Percentiles rank a stretch among this genome's conserved stretches.
Conservation (phyloP, 2,329 filamentous ascomycete species). For the Paraconiothyrium sp. region DNA sequence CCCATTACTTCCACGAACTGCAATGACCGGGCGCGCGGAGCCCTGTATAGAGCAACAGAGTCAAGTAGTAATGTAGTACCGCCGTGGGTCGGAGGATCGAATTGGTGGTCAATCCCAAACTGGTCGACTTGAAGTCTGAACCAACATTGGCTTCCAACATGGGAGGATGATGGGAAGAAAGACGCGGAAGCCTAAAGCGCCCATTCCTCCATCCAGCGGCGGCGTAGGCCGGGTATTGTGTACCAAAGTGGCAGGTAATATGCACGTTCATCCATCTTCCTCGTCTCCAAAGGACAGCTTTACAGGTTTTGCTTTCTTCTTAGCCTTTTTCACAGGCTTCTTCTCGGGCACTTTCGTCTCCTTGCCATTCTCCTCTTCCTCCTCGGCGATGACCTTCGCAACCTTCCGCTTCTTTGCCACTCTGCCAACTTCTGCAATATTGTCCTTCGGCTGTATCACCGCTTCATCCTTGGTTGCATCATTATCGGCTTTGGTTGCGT, state of each 20-base stretch:
- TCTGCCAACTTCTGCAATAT: slow-evolving; percentile 45
- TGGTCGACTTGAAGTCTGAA: neutral
- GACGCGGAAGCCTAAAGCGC: neutral
- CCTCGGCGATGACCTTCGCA: slow-evolving; percentile 46
- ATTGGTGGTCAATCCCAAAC: no score
- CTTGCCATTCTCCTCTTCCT: slow-evolving; percentile 31
- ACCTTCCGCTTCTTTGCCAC: slow-evolving; percentile 50
- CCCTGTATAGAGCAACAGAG: no score
- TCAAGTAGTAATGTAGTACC: no score
- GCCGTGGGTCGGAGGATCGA: no score
- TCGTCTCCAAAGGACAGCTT: slow-evolving; percentile 51
- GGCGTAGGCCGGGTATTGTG: neutral
- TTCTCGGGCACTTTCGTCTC: slow-evolving; percentile 19
- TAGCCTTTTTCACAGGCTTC: slow-evolving; percentile 42
- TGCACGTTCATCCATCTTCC: slow-evolving; percentile 33
- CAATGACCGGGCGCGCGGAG: no score
- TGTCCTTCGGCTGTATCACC: slow-evolving; percentile 35
- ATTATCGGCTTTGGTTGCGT: slow-evolving; percentile 22
- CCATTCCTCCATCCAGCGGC: neutral
- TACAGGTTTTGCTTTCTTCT: slow-evolving; percentile 48
- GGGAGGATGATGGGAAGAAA: neutral
- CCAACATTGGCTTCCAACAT: neutral
- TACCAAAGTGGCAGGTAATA: neutral
- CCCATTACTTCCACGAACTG: no score
- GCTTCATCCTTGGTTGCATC: slow-evolving; percentile 15